phyloP scores from a whole-genome alignment of 1,284 basidiomycete genomes.

The Microbotryum intermedium region DNA sequence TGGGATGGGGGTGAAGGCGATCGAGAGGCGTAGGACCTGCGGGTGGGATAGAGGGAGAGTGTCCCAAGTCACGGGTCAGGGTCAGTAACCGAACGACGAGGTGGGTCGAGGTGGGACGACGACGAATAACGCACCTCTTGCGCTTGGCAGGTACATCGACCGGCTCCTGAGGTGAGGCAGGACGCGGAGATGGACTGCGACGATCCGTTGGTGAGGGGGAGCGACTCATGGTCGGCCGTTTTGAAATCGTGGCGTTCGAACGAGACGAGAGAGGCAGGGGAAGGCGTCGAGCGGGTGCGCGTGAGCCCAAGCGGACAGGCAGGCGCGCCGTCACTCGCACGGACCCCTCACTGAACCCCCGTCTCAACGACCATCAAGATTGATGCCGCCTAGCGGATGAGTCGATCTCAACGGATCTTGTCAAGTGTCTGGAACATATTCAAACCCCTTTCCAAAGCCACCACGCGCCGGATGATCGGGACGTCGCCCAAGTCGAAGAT shows the following conservation, averaged over 20 bases:
- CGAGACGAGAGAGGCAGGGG: not conserved
- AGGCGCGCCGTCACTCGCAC: not conserved
- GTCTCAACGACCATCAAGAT: no score
- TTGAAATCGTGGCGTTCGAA: slow-evolving; percentile 3
- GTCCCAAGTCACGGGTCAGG: not conserved
- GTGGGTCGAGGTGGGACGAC: not conserved
- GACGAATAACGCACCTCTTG: slow-evolving; percentile 13
- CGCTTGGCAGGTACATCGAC: slow-evolving; percentile 2
- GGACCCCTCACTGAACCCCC: no score
- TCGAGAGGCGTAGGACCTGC: slow-evolving; percentile 18
- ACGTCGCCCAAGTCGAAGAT: no score
- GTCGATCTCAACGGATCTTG: no score
- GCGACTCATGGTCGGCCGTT: no score
- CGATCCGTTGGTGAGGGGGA: no score
- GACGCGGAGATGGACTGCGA: no score
- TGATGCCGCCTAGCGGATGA: no score
- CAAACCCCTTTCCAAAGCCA: no score
- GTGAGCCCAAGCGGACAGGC: not conserved
- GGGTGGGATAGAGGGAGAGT: no score
- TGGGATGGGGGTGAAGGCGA: slow-evolving; percentile 23
- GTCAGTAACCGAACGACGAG: not conserved
- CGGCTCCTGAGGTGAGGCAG: not conserved
- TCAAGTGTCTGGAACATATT: no score
- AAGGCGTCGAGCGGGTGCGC: not conserved
- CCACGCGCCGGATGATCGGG: no score